Conservation (phyloP, 208 protist genomes). For the Leishmania tropica region DNA sequence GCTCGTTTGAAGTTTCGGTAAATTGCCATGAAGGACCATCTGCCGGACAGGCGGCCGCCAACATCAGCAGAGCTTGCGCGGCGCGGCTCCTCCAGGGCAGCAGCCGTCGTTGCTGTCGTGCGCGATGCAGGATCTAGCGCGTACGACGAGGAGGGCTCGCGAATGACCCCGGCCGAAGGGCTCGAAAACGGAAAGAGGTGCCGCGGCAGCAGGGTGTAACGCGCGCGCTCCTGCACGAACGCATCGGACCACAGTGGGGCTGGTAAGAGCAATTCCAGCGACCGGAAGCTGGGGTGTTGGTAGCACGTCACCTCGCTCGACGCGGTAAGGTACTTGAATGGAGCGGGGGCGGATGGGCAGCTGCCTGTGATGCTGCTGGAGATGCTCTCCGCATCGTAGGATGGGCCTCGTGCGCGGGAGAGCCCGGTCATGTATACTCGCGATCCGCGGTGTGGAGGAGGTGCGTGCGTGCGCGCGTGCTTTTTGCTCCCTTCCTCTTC, state of each 20-base stretch:
- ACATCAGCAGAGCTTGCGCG: background rate
- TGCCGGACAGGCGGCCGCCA: background rate
- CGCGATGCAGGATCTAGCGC: background rate
- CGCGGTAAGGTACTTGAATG: background rate
- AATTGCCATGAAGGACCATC: conserved; percentile 12
- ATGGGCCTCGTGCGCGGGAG: background rate
- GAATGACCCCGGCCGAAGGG: background rate
- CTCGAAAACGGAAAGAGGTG: background rate
- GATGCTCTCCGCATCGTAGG: background rate
- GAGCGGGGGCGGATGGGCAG: background rate
- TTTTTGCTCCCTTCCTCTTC: background rate
- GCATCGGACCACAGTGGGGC: conserved; percentile 32
- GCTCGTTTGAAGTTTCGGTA: conserved; percentile 21
- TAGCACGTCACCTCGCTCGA: conserved; percentile 7
- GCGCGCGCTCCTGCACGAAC: conserved; percentile 22
- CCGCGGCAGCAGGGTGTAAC: conserved; percentile 10
- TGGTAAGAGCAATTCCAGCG: conserved; percentile 26
- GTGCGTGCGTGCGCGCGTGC: background rate
- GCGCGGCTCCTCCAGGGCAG: background rate
- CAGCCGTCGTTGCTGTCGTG: background rate
- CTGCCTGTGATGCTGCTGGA: background rate
- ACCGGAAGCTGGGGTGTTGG: conserved; percentile 15
- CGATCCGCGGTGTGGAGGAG: background rate
- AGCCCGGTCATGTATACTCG: background rate
- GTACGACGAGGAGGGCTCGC: background rate